Evolutionary conservation across 805 yeast species (phyloP), one percentile per base, ranked within the genome.

Genomic region (Kluyveromyces wickerhamii): DNA sequence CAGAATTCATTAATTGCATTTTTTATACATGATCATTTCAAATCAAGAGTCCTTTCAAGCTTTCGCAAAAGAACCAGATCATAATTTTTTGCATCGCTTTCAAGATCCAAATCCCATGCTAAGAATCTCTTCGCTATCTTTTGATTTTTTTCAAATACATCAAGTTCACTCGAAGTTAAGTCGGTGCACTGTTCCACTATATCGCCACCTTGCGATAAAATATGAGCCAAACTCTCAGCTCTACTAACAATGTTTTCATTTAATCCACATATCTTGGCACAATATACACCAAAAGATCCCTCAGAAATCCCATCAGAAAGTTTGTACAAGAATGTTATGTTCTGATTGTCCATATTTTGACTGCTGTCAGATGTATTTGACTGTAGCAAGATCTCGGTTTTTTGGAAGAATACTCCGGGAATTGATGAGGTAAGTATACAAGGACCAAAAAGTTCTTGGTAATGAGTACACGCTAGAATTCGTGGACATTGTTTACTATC

Each of bases 401-500:
- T 58, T 44, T 53, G 58, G 38, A 59, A 62, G n/a, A 42, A 45
- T 2, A 62, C 44, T 1, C 51, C 52, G 1, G 41, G 34, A 8
- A 42, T 31, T 0, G 36, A n/a, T 7, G 36, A 35, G 1, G 52
- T 25, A 4, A 63, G 27, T 0, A 58, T 27, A 2, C 51, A 44
- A 1, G 47, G 38, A 10, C 49, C 43, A 27, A 67, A 65, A 5
- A 68, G 40, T 33, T 64, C 72, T 43, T 61, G 66, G 38, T 63
- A 65, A 50, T 70, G 73, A 0, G 73, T 67, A 5, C 68, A 60
- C 1, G 63, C 48, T 1, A 69, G 27, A 0, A 56, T 47, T 32
- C 60, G 43, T 0, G 63, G 52, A 17, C 56, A 45, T 2, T n/a
- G 21, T 3, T 14, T n/a, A 5, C 27, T 21, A 10, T 17, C 21